phyloP scores from a whole-genome alignment of 139 green algal genomes.

The Coelastrella sp. region DNA sequence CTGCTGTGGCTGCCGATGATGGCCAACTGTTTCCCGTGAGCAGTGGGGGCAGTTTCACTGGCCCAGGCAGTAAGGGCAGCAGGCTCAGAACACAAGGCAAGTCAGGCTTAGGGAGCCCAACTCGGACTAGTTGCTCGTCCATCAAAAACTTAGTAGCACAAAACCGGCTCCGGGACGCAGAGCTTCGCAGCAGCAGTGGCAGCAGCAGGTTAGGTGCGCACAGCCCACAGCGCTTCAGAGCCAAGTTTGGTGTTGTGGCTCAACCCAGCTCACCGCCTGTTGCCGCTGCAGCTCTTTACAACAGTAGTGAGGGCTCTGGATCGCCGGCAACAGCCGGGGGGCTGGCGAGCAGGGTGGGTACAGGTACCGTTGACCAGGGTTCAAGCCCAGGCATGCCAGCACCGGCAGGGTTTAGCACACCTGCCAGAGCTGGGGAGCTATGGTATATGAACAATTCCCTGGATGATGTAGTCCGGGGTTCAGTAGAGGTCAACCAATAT shows the following conservation, averaged over 20 bases:
- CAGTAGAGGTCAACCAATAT: not conserved
- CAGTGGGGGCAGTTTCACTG: not conserved
- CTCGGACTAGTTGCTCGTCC: conserved; percentile 4
- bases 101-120: not conserved
- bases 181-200: conserved; percentile 18
- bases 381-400: not conserved
- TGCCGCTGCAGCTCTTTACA: not conserved
- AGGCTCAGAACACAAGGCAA: not conserved
- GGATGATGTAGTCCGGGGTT: not conserved
- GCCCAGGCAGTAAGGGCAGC: not conserved
- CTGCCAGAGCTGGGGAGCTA: not conserved
- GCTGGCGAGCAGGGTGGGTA: not conserved
- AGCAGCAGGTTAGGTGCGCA: not conserved
- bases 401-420: not conserved
- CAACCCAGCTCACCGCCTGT: not conserved
- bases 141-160: conserved; percentile 44
- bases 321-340: not conserved
- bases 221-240: conserved; percentile 19
- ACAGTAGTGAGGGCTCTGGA: not conserved
- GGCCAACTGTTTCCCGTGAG: not conserved
- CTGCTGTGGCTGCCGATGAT: not conserved
- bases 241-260: not conserved
- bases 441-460: not conserved
- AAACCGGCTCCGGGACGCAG: conserved; percentile 3
- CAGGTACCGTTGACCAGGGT: not conserved